Percentiles rank a stretch among this genome's conserved stretches.
Evolutionary conservation across 2,329 filamentous ascomycete species (phyloP).

Genomic region (Elsinoe ampelina): DNA sequence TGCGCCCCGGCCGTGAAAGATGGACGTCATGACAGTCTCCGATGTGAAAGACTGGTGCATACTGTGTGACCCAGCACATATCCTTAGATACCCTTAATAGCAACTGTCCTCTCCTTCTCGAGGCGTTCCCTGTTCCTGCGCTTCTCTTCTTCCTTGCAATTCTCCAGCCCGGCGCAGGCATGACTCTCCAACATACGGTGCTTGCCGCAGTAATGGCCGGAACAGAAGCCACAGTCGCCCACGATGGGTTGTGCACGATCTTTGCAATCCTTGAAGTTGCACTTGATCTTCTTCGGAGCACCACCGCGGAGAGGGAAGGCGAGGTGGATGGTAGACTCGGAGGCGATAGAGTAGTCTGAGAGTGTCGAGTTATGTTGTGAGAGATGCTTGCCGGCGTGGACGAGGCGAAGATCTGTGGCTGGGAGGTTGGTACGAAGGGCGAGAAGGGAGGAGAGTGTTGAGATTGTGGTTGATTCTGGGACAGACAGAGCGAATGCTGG

Average conservation of each 20-base stretch:
- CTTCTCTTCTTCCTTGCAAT: slow-evolving; percentile 96
- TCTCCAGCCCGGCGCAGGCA: slow-evolving; percentile 83
- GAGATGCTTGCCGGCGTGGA: slow-evolving; percentile 51
- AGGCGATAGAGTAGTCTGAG: slow-evolving; percentile 39
- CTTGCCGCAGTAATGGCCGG: slow-evolving; percentile 88
- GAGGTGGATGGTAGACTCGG: slow-evolving; percentile 45
- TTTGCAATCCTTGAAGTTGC: slow-evolving; percentile 82
- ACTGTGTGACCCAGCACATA: background rate
- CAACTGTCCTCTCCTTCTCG: slow-evolving; percentile 83
- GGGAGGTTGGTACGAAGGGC: slow-evolving; percentile 48
- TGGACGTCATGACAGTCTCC: background rate
- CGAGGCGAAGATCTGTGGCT: slow-evolving; percentile 43
- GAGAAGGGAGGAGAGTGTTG: slow-evolving; percentile 47
- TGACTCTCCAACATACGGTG: slow-evolving; percentile 91
- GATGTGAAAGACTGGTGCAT: background rate
- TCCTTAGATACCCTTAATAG: slow-evolving; percentile 73
- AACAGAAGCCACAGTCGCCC: slow-evolving; percentile 92
- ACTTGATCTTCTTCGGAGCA: slow-evolving; percentile 69
- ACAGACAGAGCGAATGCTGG: slow-evolving; percentile 49
- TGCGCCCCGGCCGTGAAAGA: background rate
- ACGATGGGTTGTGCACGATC: slow-evolving; percentile 84
- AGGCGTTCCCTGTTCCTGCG: slow-evolving; percentile 88
- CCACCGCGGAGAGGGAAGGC: slow-evolving; percentile 48
- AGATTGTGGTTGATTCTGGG: slow-evolving; percentile 44
- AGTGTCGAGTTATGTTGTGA: slow-evolving; percentile 35